Percentiles rank a stretch among this genome's conserved stretches.
Evolutionary conservation across 2,329 filamentous ascomycete species (phyloP).

Genomic region (Botrytis deweyae): DNA sequence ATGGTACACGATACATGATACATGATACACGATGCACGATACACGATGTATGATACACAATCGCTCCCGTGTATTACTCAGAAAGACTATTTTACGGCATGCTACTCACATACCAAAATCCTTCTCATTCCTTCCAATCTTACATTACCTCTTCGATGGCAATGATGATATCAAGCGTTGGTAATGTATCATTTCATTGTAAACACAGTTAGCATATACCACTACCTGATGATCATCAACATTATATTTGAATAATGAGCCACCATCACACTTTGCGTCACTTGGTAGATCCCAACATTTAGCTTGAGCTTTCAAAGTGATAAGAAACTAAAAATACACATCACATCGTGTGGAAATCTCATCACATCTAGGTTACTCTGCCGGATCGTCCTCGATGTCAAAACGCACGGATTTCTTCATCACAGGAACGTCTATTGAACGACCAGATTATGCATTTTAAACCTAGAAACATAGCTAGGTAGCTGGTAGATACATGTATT

Average conservation of each 20-base stretch:
- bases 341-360: not conserved
- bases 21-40: not conserved
- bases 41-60: not conserved
- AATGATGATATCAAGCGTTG: not conserved
- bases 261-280: not conserved
- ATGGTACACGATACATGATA: not conserved
- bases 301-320: not conserved
- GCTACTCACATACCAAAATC: not conserved
- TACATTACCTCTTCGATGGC: not conserved
- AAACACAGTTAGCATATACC: not conserved
- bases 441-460: not conserved
- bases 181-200: not conserved
- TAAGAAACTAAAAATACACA: not conserved
- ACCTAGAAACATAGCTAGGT: not conserved
- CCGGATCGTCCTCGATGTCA: conserved; percentile 3
- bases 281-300: not conserved
- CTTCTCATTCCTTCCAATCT: conserved; percentile 17
- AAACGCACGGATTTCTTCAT: conserved; percentile 12
- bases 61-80: conserved; percentile 8
- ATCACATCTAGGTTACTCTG: conserved; percentile 14
- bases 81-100: not conserved
- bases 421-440: not conserved
- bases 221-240: conserved; percentile 1
- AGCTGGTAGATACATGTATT: not conserved
- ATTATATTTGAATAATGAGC: not conserved